Conservation (phyloP, 345 rosid genomes). For the Gynandropsis gynandra region DNA sequence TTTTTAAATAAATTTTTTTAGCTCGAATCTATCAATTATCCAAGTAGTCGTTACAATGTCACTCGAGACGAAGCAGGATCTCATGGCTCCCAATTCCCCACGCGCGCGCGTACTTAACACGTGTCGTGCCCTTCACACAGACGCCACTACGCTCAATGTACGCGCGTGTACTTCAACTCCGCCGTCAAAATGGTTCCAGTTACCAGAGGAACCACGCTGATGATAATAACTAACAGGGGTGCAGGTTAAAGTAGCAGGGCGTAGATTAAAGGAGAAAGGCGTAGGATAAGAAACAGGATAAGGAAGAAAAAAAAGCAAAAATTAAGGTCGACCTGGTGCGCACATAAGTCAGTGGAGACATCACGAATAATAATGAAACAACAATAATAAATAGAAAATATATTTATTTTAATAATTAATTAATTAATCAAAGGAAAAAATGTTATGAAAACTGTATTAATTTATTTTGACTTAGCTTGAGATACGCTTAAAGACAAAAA, state of each 20-base stretch:
- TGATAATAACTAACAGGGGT: too few species aligned
- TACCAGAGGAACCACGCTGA: too few species aligned
- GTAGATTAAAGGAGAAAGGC: not conserved
- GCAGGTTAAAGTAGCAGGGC: slow-evolving; percentile 11
- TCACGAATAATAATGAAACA: slow-evolving; percentile 14
- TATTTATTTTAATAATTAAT: not conserved
- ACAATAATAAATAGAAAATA: slow-evolving; percentile 2
- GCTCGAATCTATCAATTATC: too few species aligned
- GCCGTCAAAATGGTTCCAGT: too few species aligned
- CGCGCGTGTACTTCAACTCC: too few species aligned
- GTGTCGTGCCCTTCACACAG: not conserved
- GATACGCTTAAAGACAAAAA: slow-evolving; percentile 16
- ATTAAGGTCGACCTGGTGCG: slow-evolving; percentile 33
- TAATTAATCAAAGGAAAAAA: not conserved
- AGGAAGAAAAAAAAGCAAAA: slow-evolving; percentile 21
- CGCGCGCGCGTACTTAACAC: not conserved
- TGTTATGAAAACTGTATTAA: slow-evolving; percentile 12
- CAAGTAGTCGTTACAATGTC: slow-evolving; percentile 24
- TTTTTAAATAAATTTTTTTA: not conserved
- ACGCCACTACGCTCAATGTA: too few species aligned
- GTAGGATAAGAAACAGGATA: not conserved
- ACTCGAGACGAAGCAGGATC: slow-evolving; percentile 17
- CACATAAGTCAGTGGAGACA: slow-evolving; percentile 31
- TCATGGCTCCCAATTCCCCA: not conserved
- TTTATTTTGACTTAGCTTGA: slow-evolving; percentile 18